Evolutionary conservation across 1,139 yeast genomes (phyloP).

Genomic region (Pichia sp.): DNA sequence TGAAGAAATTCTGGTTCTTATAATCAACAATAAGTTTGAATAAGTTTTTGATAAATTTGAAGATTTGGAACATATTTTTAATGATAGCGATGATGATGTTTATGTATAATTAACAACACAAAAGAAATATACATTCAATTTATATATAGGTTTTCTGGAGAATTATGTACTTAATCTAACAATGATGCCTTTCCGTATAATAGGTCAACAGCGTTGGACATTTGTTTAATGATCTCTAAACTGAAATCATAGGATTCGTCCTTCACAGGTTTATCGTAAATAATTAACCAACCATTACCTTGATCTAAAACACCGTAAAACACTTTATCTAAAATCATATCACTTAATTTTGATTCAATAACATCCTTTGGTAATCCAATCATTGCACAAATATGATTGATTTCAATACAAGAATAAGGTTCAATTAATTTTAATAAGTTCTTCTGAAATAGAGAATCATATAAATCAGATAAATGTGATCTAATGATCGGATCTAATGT

Average conservation of each 20-base stretch:
- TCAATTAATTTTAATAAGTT: constrained; percentile 91
- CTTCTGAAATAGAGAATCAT: constrained; percentile 89
- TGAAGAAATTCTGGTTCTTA: constrained; percentile 41
- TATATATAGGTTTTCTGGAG: too few species aligned
- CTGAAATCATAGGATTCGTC: constrained; percentile 90
- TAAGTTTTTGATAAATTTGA: constrained; percentile 58
- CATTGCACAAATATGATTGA: constrained; percentile 78
- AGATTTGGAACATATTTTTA: constrained; percentile 32
- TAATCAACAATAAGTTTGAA: constrained; percentile 48
- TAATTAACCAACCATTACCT: constrained; percentile 95
- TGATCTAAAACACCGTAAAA: constrained; percentile 96
- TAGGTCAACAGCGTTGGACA: constrained; percentile 84
- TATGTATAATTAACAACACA: constrained; percentile 22
- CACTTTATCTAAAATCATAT: constrained; percentile 92
- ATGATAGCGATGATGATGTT: constrained; percentile 31
- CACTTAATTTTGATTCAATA: constrained; percentile 90
- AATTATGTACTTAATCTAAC: constrained; percentile 24
- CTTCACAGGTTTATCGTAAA: constrained; percentile 82
- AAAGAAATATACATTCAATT: neutral
- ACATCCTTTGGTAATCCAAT: constrained; percentile 85
- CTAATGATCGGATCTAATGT: constrained; percentile 85
- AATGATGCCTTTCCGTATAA: constrained; percentile 88
- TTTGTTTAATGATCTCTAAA: constrained; percentile 77
- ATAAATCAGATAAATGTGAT: constrained; percentile 86
- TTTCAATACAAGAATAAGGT: constrained; percentile 92